Evolutionary conservation across 2,329 filamentous ascomycete genomes (phyloP).

Genomic region (Pestalotiopsis sp.): DNA sequence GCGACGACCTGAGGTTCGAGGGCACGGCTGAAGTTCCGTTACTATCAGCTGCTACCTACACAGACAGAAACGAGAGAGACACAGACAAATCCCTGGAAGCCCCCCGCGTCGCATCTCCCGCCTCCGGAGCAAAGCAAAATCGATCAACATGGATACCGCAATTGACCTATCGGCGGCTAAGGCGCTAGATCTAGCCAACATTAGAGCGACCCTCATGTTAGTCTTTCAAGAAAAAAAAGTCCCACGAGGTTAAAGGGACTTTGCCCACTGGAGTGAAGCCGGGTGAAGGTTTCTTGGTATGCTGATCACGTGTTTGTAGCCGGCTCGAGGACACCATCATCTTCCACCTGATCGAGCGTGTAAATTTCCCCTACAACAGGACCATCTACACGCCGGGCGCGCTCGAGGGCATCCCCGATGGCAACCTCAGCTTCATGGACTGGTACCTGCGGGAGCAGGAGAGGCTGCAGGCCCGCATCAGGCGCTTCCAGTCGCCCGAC

Average conservation of each 20-base stretch:
- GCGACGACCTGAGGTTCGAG: background rate
- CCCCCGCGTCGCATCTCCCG: background rate
- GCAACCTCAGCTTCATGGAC: slow-evolving; percentile 78
- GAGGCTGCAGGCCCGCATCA: slow-evolving; percentile 86
- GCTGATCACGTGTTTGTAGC: slow-evolving; percentile 47
- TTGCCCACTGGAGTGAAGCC: background rate
- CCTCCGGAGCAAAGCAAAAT: background rate
- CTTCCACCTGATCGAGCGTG: slow-evolving; percentile 94
- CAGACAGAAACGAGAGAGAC: background rate
- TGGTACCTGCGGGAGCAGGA: slow-evolving; percentile 93
- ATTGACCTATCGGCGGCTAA: slow-evolving; percentile 84
- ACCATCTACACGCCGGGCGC: slow-evolving; percentile 84
- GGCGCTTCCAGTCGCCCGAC: slow-evolving; percentile 93
- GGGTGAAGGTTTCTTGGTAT: background rate
- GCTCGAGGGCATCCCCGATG: slow-evolving; percentile 63
- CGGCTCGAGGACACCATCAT: slow-evolving; percentile 97
- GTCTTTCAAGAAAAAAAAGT: slow-evolving; percentile 29
- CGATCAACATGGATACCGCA: slow-evolving; percentile 74
- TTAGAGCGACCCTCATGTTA: slow-evolving; percentile 92
- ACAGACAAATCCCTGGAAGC: background rate
- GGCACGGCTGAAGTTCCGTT: background rate
- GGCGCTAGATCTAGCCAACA: slow-evolving; percentile 87
- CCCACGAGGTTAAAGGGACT: slow-evolving; percentile 5
- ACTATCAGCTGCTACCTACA: background rate
- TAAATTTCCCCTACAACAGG: slow-evolving; percentile 92